Conservation (phyloP, 2,329 filamentous ascomycete genomes). For the Zymoseptoria crescenta region DNA sequence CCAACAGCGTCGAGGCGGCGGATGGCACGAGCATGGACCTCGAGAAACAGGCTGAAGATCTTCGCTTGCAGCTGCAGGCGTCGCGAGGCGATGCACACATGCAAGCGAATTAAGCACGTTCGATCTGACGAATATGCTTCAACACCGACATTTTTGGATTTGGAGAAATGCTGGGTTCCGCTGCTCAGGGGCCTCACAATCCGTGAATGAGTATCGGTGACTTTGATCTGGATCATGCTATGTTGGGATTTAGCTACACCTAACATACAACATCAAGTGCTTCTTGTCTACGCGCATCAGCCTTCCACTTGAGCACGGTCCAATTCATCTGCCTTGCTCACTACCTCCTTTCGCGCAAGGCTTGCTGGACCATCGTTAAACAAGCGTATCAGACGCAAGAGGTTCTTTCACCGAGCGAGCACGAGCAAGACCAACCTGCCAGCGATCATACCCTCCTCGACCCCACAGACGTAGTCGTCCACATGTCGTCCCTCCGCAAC, state of each 20-base stretch:
- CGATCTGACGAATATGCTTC: not conserved
- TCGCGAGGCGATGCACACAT: not conserved
- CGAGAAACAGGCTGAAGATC: too few species aligned
- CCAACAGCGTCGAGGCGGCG: not conserved
- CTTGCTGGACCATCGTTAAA: conserved; percentile 2
- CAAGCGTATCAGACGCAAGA: conserved; percentile 11
- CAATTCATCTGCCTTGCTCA: not conserved
- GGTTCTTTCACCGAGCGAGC: conserved; percentile 11
- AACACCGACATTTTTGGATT: not conserved
- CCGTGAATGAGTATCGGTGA: not conserved
- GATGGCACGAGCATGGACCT: too few species aligned
- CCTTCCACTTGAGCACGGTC: not conserved
- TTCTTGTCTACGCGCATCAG: too few species aligned
- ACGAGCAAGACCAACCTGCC: conserved; percentile 15
- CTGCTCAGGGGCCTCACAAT: not conserved
- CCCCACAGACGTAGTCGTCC: conserved; percentile 5
- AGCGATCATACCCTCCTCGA: conserved; percentile 14
- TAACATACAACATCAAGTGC: too few species aligned
- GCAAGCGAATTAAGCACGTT: not conserved
- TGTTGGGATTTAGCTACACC: not conserved
- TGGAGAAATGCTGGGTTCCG: not conserved
- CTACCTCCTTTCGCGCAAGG: not conserved
- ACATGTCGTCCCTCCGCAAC: conserved; percentile 14
- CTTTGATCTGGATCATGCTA: not conserved
- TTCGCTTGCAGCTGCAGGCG: too few species aligned